Evolutionary conservation across 805 yeast genomes (phyloP), one percentile per base, ranked within the genome.

Genomic region (Ogataea nitratoaversa): DNA sequence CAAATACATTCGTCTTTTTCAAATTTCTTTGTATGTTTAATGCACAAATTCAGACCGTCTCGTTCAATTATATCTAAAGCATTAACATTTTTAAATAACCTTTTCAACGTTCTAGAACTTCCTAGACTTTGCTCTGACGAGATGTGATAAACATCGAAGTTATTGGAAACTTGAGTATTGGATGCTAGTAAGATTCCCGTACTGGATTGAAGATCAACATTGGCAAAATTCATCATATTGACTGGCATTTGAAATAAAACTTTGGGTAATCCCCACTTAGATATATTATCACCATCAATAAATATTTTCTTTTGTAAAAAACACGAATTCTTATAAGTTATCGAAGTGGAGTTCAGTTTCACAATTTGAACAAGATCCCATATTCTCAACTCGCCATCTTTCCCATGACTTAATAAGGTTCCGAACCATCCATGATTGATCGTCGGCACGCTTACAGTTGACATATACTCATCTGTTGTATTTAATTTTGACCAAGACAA

Each of bases 191-290:
- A 41, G 11, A 44, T 22, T 4, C 44, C 47, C 2, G 36, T 16
- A 12, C 16, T 33, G 1, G 56, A 54, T 7, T 36, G 40, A 14
- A 72, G 58, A 5, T 71, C 79, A n/a, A 81, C 78, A 40, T 79
- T 78, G 49, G 88, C 74, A 57, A 82, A 87, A 50, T 84, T 86
- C 47, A 87, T 63, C 4, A 86, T 68, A 57, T 87, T 87, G 32
- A 84, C 83, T 5, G 89, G 89, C 48, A 83, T 67, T 14, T 73
- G 70, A 44, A 72, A 68, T 1, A 65, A 57, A 24, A 60, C 47
- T 48, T 60, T 52, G 6, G 51, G 50, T 5, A 14, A 32, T 3
- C 43, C 29, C 59, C 55, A 36, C 37, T 29, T 53, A 43, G 6
- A 23, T 8, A 24, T 27, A 42, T 18, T 49, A 30, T 11, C 66